phyloP scores from a whole-genome alignment of 257 asterid species.

The Thymus mandschuricus region DNA sequence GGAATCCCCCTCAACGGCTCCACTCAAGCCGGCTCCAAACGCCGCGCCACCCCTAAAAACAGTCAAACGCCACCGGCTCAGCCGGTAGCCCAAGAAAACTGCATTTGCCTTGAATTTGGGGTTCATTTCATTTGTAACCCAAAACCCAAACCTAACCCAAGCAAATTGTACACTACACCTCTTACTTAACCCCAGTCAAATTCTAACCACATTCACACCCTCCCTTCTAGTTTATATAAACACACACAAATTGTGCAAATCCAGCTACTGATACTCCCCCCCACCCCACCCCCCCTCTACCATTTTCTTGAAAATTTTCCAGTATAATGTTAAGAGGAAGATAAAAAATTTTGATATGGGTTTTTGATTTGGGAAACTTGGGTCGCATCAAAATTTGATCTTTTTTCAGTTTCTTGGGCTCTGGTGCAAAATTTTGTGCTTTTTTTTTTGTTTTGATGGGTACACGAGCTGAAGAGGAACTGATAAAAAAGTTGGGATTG shows the following conservation, averaged over 20 bases:
- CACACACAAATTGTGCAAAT: conserved; percentile 42
- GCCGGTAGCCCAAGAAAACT: conserved; percentile 38
- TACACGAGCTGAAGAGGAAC: conserved; percentile 49
- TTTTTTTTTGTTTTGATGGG: conserved; percentile 48
- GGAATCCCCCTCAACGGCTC: conserved; percentile 34
- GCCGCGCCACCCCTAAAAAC: conserved; percentile 35
- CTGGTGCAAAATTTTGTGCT: neutral
- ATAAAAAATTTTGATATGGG: conserved; percentile 18
- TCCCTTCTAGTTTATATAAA: conserved; percentile 65
- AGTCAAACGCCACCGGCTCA: conserved; percentile 32
- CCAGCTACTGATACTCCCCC: conserved; percentile 42
- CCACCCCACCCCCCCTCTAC: neutral
- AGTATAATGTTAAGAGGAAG: conserved; percentile 46
- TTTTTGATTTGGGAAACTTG: conserved; percentile 4
- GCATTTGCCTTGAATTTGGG: conserved; percentile 55
- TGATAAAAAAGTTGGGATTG: conserved; percentile 41
- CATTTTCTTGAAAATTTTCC: conserved; percentile 14
- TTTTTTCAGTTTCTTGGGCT: conserved; percentile 27
- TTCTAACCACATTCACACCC: conserved; percentile 61
- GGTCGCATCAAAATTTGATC: conserved; percentile 9
- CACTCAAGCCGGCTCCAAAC: conserved; percentile 26
- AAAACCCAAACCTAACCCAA: conserved; percentile 25
- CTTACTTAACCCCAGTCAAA: conserved; percentile 60
- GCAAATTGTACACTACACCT: neutral
- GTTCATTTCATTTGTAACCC: conserved; percentile 47